phyloP scores from a whole-genome alignment of 768 basidiomycete genomes.

The Fomitopsis serialis region DNA sequence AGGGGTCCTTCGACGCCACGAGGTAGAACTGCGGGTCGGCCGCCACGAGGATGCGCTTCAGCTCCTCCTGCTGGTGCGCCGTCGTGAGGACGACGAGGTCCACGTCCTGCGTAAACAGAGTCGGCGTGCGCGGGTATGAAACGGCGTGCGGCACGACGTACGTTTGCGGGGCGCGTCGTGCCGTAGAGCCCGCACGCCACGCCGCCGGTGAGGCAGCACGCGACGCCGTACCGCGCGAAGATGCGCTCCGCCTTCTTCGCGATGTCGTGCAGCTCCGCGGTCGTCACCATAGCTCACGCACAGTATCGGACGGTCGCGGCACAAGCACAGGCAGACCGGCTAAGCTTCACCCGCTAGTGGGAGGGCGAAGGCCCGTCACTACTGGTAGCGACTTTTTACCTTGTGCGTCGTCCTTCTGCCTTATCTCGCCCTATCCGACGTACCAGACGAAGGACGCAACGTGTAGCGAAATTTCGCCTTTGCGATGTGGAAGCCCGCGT shows the following conservation, averaged over 20 bases:
- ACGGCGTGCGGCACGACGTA: neutral
- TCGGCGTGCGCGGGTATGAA: neutral
- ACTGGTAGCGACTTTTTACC: no score
- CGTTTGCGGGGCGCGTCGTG: constrained; percentile 17
- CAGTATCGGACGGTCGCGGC: no score
- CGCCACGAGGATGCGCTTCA: constrained; percentile 33
- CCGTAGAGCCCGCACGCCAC: constrained; percentile 19
- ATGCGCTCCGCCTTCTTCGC: constrained; percentile 11
- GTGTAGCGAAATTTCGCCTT: no score
- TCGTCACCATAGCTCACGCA: neutral
- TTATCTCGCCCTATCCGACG: no score
- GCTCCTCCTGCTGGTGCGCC: constrained; percentile 26
- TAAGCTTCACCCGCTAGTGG: no score
- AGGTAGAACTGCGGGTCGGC: constrained; percentile 32
- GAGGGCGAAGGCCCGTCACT: no score
- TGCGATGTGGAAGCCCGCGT: no score
- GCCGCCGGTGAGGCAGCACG: constrained; percentile 21
- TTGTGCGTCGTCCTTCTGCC: no score
- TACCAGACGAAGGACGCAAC: no score
- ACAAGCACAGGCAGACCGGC: no score
- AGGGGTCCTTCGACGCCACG: constrained; percentile 30
- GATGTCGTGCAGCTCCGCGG: constrained; percentile 9
- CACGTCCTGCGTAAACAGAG: constrained; percentile 31
- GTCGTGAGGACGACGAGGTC: constrained; percentile 40
- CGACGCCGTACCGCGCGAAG: constrained; percentile 9